Percentiles rank a stretch among this genome's conserved stretches.
phyloP scores from a whole-genome alignment of 805 yeast species.

The Candida ipomoeae region DNA sequence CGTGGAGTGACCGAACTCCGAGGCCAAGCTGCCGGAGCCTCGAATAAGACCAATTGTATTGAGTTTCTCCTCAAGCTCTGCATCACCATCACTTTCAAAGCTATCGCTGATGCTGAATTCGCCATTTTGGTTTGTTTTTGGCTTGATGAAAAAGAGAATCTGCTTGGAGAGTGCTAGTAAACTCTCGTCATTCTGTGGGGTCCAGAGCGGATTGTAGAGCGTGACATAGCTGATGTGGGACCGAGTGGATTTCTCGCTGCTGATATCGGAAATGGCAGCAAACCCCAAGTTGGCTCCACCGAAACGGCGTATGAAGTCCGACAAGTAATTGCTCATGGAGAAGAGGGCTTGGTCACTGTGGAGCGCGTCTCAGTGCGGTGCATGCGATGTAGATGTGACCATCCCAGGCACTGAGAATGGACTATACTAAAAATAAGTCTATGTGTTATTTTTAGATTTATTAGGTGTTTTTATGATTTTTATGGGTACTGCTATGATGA shows the following conservation, averaged over 20 bases:
- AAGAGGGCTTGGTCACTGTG: neutral
- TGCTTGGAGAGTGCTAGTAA: slow-evolving; percentile 30
- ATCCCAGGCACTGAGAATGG: neutral
- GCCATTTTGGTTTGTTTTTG: slow-evolving; percentile 4
- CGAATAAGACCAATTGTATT: slow-evolving; percentile 33
- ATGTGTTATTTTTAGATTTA: neutral
- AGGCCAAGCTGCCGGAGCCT: slow-evolving; percentile 32
- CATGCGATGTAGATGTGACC: neutral
- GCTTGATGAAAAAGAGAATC: slow-evolving; percentile 28
- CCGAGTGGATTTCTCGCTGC: slow-evolving; percentile 1
- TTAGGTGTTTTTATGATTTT: neutral
- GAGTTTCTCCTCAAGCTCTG: slow-evolving; percentile 21
- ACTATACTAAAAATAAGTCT: neutral
- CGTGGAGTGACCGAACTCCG: slow-evolving; percentile 19
- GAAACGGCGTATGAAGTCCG: slow-evolving; percentile 29
- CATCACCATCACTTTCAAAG: neutral
- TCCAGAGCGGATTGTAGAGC: slow-evolving; percentile 31
- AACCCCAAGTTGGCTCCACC: slow-evolving; percentile 14
- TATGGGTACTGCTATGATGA: neutral
- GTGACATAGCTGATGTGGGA: slow-evolving; percentile 22
- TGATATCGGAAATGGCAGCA: slow-evolving; percentile 3
- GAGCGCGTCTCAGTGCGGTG: neutral
- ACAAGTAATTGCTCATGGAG: slow-evolving; percentile 27
- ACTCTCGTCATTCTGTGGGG: slow-evolving; percentile 23
- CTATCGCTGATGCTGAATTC: neutral